Conservation (phyloP, 257 asterid species). For the Striga asiatica region DNA sequence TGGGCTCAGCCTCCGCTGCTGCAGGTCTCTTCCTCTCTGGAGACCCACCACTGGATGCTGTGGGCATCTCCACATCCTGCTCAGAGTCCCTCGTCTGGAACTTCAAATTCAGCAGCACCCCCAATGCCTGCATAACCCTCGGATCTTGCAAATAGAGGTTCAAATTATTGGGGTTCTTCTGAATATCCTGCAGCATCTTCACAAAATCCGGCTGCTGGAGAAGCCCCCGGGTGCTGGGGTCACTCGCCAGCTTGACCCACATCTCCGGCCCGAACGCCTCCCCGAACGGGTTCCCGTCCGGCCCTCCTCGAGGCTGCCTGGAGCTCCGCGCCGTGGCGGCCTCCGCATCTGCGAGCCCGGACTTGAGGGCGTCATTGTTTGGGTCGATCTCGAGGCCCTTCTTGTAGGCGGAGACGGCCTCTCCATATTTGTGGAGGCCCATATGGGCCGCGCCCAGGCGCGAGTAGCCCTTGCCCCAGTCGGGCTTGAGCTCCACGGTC, state of each 20-base stretch:
- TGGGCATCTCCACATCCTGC: constrained; percentile 37
- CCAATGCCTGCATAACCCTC: constrained; percentile 82
- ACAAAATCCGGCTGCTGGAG: constrained; percentile 79
- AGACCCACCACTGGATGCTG: constrained; percentile 15
- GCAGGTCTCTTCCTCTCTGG: constrained; percentile 43
- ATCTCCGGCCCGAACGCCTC: constrained; percentile 89
- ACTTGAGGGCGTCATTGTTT: constrained; percentile 65
- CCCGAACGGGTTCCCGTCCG: constrained; percentile 49
- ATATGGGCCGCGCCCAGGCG: constrained; percentile 83
- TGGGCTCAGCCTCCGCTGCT: constrained; percentile 33
- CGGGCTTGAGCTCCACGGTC: constrained; percentile 80
- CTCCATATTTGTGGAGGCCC: constrained; percentile 50
- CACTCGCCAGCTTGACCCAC: constrained; percentile 75
- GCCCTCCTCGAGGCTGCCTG: constrained; percentile 18
- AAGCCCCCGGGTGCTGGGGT: constrained; percentile 47
- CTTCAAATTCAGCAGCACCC: constrained; percentile 59
- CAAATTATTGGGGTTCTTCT: constrained; percentile 56
- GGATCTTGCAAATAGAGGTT: constrained; percentile 64
- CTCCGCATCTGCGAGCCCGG: constrained; percentile 76
- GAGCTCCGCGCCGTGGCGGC: constrained; percentile 34
- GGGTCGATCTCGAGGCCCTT: constrained; percentile 83
- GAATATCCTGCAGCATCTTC: constrained; percentile 76
- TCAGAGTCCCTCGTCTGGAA: constrained; percentile 42
- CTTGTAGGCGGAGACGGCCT: constrained; percentile 58
- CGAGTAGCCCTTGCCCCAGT: constrained; percentile 81